phyloP scores from a whole-genome alignment of 2,329 filamentous ascomycete species.

The Rasamsonia emersonii region DNA sequence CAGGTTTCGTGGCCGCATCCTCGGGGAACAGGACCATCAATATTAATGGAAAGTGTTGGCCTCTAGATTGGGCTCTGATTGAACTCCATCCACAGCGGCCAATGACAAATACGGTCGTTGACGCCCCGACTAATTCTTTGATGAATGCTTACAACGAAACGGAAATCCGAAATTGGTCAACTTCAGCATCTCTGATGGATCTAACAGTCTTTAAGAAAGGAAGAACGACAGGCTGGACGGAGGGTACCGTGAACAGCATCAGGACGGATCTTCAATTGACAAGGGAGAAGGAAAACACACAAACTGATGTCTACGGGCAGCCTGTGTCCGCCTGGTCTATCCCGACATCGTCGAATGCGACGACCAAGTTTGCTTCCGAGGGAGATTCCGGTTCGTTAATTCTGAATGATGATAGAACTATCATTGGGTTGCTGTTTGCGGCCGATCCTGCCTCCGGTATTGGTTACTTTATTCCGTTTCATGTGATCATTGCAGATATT shows the following conservation, averaged over 20 bases:
- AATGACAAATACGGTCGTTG: not conserved
- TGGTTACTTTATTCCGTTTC: slow-evolving; percentile 3
- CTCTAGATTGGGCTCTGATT: slow-evolving; percentile 1
- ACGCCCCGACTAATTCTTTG: not conserved
- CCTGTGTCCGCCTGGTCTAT: not conserved
- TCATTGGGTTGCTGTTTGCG: slow-evolving; percentile 1
- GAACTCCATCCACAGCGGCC: not conserved
- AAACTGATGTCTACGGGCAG: not conserved
- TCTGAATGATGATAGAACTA: not conserved
- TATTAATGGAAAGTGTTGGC: not conserved
- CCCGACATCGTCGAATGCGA: not conserved
- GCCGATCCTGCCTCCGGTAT: not conserved
- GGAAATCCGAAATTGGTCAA: not conserved
- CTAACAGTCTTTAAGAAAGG: slow-evolving; percentile 2
- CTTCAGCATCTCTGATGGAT: not conserved
- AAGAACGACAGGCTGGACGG: slow-evolving; percentile 1
- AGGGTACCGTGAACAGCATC: slow-evolving; percentile 3
- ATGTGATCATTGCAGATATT: slow-evolving; percentile 2
- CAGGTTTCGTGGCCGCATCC: not conserved
- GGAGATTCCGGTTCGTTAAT: not conserved
- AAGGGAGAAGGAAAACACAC: no score
- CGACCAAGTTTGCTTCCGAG: not conserved
- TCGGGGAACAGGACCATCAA: not conserved
- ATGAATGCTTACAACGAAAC: not conserved
- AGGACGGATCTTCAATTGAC: slow-evolving; percentile 1